Evolutionary conservation across 2,329 filamentous ascomycete genomes (phyloP).

Genomic region (Hypomyces rosellus): DNA sequence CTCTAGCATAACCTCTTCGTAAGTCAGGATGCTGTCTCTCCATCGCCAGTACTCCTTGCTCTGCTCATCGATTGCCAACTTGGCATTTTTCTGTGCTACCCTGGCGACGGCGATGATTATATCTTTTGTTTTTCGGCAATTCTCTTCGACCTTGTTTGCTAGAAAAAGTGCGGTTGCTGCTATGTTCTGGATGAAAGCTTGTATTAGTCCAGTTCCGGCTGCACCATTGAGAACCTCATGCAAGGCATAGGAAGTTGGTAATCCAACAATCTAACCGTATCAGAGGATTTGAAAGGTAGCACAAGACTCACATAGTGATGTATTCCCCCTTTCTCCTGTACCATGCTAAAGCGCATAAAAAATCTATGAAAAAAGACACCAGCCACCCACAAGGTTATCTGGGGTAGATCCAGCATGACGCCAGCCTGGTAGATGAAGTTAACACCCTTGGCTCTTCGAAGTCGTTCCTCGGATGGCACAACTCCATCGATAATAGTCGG

Average conservation of each 20-base stretch:
- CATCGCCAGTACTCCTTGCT: constrained; percentile 98
- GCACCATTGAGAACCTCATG: no score
- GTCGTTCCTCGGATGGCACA: constrained; percentile 66
- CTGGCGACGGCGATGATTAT: constrained; percentile 90
- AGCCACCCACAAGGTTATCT: constrained; percentile 86
- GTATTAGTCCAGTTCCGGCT: no score
- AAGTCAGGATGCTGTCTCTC: constrained; percentile 86
- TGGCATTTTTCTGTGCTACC: constrained; percentile 89
- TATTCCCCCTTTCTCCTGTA: constrained; percentile 66
- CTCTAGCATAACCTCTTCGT: constrained; percentile 90
- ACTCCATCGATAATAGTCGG: constrained; percentile 84
- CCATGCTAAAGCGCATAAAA: constrained; percentile 83
- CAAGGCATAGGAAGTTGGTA: no score
- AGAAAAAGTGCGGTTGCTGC: constrained; percentile 89
- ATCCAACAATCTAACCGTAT: neutral
- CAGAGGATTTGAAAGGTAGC: neutral
- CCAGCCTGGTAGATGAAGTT: constrained; percentile 96
- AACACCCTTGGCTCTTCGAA: constrained; percentile 80
- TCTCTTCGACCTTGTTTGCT: constrained; percentile 95
- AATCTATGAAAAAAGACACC: constrained; percentile 94
- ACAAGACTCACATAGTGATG: constrained; percentile 73
- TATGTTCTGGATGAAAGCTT: constrained; percentile 51
- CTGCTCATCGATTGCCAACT: constrained; percentile 88
- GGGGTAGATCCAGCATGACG: constrained; percentile 84
- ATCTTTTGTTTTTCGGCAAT: constrained; percentile 91